Evolutionary conservation across 495 filamentous ascomycete genomes (phyloP), one percentile per base, ranked within the genome.

Genomic region (Cercophora sp.): DNA sequence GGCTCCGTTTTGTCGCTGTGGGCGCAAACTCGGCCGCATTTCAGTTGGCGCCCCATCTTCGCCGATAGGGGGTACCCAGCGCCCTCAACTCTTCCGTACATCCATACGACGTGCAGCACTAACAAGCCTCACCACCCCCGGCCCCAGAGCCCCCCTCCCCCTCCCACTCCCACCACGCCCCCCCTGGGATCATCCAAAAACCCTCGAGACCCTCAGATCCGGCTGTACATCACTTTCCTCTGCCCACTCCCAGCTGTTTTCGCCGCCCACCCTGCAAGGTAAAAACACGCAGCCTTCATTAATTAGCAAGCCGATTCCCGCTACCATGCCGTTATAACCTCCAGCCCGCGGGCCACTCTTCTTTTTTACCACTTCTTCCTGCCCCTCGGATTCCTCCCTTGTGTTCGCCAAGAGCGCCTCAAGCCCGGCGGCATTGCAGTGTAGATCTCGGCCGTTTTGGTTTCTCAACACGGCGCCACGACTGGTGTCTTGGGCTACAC

Each of bases 371-470:
- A 29, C 31, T 37, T 46, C 31, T 32, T 32, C 48, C 59, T 52
- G 16, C 26, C 44, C 26, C 18, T 19, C 22, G 31, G 11, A 32
- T 20, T 46, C 44, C 36, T 37, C 44, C 24, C 48, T 19, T 25
- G 52, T 39, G 31, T 27, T 34, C 49, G 61, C 58, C 61, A 64
- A 64, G 62, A 15, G 55, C 35, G 34, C 26, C 44, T 27, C 53
- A 25, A 64, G 59, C 45, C 61, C 52, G 55, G 53, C 57, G 53
- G 54, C 55, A 57, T 59, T 54, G 32, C 41, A 55, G 52, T 13
- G 61, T 67, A 62, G 64, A 64, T 64, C 61, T 62, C 56, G 52
- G 32, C 62, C 56, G 35, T 43, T 62, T 60, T 60, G 47, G 51
- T 35, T 29, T 54, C 29, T 55, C 52, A 46, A 46, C 45, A 63